Conservation (phyloP, 1,284 basidiomycete genomes). For the Pyrrhoderma lamaoense region DNA sequence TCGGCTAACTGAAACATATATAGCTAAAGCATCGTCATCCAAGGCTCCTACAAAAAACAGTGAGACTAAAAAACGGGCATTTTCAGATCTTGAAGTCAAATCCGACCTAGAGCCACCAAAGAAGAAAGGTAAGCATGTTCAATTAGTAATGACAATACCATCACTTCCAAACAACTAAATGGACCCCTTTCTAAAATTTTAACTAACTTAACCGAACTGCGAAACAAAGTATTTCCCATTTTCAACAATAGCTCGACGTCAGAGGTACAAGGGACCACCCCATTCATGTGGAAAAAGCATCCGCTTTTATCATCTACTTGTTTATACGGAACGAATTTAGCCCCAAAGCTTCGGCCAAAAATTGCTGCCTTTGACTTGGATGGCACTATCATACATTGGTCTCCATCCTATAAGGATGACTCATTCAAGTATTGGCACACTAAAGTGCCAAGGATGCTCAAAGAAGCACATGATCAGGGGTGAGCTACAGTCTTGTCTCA, state of each 20-base stretch:
- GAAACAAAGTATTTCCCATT: constrained; percentile 15
- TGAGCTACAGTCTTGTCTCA: constrained; percentile 29
- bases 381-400: constrained; percentile 74
- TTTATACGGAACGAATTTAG: constrained; percentile 53
- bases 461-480: constrained; percentile 54
- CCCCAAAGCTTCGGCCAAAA: constrained; percentile 41
- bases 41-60: too few relatives aligned
- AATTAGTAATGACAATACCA: too few relatives aligned
- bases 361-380: constrained; percentile 85
- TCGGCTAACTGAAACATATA: too few relatives aligned
- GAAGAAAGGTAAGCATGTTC: too few relatives aligned
- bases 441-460: constrained; percentile 57
- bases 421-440: constrained; percentile 78
- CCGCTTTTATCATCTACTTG: constrained; percentile 39
- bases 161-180: too few relatives aligned
- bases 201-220: too few relatives aligned
- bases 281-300: constrained; percentile 50
- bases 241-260: not conserved
- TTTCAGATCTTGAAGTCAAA: too few relatives aligned
- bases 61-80: too few relatives aligned
- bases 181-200: too few relatives aligned
- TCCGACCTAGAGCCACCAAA: too few relatives aligned
- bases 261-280: not conserved
- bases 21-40: too few relatives aligned
- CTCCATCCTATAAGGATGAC: constrained; percentile 40